Percentiles rank a stretch among this genome's conserved stretches.
phyloP scores from a whole-genome alignment of 306 rosid genomes.

The Vicia villosa region DNA sequence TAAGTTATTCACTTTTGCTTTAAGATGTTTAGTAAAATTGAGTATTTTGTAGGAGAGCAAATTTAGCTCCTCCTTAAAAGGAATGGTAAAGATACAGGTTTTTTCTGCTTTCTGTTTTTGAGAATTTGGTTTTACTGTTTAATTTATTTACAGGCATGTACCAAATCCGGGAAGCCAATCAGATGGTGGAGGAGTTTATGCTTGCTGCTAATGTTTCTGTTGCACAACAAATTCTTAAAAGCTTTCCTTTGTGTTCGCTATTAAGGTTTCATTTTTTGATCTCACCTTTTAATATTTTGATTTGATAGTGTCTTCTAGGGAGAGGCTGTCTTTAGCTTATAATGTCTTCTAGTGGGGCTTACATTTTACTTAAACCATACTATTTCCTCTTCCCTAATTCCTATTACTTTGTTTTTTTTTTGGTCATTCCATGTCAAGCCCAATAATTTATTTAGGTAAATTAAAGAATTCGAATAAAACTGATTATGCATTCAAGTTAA shows the following conservation, averaged over 20 bases:
- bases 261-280: constrained; percentile 59
- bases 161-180: constrained; percentile 97
- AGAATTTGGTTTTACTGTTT: constrained; percentile 22
- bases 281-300: constrained; percentile 17
- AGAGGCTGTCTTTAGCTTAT: background rate
- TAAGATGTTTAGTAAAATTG: constrained; percentile 4
- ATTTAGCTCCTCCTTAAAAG: constrained; percentile 9
- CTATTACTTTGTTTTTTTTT: background rate
- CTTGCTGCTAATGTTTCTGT: constrained; percentile 98
- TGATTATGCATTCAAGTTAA: background rate
- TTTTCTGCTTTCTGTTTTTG: background rate
- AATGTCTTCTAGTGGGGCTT: background rate
- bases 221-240: constrained; percentile 81
- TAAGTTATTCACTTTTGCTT: constrained; percentile 20
- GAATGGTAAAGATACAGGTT: background rate
- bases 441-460: background rate
- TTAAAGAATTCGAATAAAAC: background rate
- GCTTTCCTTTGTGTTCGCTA: constrained; percentile 72
- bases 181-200: constrained; percentile 99
- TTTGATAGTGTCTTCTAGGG: constrained; percentile 10
- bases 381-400: background rate
- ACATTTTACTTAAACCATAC: background rate
- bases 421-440: constrained; percentile 1
- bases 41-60: constrained; percentile 20
- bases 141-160: constrained; percentile 74